Evolutionary conservation across 2,329 filamentous ascomycete species (phyloP).

Genomic region (Dactylellina drechsleri): DNA sequence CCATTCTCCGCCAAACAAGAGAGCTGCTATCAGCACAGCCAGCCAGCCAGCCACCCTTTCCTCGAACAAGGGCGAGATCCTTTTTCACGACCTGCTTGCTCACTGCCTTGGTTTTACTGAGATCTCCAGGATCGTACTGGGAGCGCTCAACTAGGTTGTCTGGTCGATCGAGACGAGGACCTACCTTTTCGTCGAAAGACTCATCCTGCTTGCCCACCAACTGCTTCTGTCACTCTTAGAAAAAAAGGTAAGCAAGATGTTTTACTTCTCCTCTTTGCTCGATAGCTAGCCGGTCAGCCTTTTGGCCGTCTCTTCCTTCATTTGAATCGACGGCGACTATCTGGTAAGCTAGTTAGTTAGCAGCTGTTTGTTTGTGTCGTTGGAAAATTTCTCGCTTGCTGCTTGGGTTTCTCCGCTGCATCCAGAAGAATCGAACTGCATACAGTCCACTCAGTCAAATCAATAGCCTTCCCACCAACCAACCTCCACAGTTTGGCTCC

Average conservation of each 20-base stretch:
- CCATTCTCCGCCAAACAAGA: neutral
- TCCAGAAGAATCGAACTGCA: constrained; percentile 30
- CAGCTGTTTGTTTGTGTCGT: constrained; percentile 6
- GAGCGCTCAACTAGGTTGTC: neutral
- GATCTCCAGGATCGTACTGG: neutral
- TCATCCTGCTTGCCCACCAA: neutral
- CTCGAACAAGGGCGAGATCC: neutral
- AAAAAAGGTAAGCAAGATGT: constrained; percentile 20
- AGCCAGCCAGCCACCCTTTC: neutral
- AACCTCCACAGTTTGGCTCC: constrained; percentile 3
- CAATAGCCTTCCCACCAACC: constrained; percentile 8
- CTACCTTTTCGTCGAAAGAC: neutral
- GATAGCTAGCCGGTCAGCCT: too few relatives aligned
- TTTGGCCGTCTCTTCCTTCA: too few relatives aligned
- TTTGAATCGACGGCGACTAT: too few relatives aligned
- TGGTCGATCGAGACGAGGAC: neutral
- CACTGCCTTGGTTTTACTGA: neutral
- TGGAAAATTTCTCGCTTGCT: constrained; percentile 47
- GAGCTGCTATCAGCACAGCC: constrained; percentile 21
- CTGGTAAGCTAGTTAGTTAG: neutral
- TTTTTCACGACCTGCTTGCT: neutral
- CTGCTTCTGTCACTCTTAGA: too few relatives aligned
- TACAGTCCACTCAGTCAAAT: constrained; percentile 12
- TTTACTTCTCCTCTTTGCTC: neutral
- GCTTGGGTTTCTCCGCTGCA: constrained; percentile 34